Conservation (phyloP, 345 rosid genomes). For the Eucalyptus erythrocorys region DNA sequence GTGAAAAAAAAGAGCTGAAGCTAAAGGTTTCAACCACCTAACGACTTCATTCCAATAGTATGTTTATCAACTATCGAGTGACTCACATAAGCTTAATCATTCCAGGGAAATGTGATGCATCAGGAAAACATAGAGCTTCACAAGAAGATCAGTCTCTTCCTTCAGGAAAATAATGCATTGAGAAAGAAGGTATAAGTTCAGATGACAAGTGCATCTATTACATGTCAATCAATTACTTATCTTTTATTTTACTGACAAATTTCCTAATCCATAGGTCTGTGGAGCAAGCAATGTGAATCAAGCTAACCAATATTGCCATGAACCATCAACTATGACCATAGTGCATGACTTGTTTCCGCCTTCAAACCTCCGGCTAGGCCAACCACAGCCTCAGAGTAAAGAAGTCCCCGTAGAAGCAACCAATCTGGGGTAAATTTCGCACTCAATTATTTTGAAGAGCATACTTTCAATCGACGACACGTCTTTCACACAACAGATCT, state of each 20-base stretch:
- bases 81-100: neutral
- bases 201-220: neutral
- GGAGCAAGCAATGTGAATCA: slow-evolving; percentile 30
- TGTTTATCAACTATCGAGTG: neutral
- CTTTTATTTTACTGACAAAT: neutral
- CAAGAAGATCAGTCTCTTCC: slow-evolving; percentile 52
- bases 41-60: neutral
- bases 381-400: slow-evolving; percentile 39
- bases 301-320: slow-evolving; percentile 18
- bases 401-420: slow-evolving; percentile 32
- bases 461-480: neutral
- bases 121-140: slow-evolving; percentile 59
- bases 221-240: neutral
- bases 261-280: slow-evolving; percentile 22
- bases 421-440: slow-evolving; percentile 37
- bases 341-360: slow-evolving; percentile 45
- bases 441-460: neutral
- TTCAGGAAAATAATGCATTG: slow-evolving; percentile 30
- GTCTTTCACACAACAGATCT: neutral
- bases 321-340: slow-evolving; percentile 22
- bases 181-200: slow-evolving; percentile 18
- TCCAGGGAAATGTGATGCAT: slow-evolving; percentile 49
- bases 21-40: slow-evolving; percentile 22
- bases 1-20: slow-evolving; percentile 45
- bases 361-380: slow-evolving; percentile 51